These are phyloP conservation scores for Penicillium glabrum DNA, from an alignment of 2,329 filamentous ascomycete species.

Conservation along the genomic window DNA sequence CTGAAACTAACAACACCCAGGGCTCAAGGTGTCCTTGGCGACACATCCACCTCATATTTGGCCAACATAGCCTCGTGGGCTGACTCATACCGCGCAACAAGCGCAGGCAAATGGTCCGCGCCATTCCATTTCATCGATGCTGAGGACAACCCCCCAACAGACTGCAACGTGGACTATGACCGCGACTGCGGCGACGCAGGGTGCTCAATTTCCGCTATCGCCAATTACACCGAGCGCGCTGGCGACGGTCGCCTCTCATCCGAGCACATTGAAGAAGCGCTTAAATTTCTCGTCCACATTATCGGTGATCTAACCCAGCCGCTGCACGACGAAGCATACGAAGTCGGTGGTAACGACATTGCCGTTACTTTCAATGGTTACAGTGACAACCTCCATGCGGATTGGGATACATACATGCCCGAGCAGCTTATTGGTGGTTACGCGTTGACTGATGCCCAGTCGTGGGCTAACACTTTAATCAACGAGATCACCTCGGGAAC, in stretches of 20 bases:
- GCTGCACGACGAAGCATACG: conserved; percentile 61
- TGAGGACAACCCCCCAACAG: conserved; percentile 46
- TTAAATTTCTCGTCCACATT: conserved; percentile 51
- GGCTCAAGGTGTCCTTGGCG: conserved; percentile 44
- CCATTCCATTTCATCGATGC: conserved; percentile 55
- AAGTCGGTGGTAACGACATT: conserved; percentile 68
- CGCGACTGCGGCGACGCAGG: conserved; percentile 53
- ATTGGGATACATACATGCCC: conserved; percentile 71
- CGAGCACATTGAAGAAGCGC: conserved; percentile 42
- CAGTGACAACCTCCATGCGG: conserved; percentile 66
- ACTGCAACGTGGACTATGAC: conserved; percentile 50
- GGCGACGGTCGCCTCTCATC: conserved; percentile 28
- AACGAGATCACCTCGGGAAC: conserved; percentile 27
- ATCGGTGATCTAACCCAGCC: conserved; percentile 76
- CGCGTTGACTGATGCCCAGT: conserved; percentile 36
- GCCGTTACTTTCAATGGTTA: conserved; percentile 60
- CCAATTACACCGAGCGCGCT: conserved; percentile 46
- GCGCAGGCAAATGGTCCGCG: conserved; percentile 49
- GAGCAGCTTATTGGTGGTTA: conserved; percentile 62
- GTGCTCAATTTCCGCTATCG: conserved; percentile 55
- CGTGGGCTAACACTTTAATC: conserved; percentile 23
- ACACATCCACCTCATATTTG: conserved; percentile 47
- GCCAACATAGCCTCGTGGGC: conserved; percentile 57
- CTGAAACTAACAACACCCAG: conserved; percentile 7
- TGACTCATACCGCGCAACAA: conserved; percentile 51